Percentiles rank a stretch among this genome's conserved stretches.
Conservation (phyloP, 2,329 filamentous ascomycete genomes). For the Incumbomyces lentus region DNA sequence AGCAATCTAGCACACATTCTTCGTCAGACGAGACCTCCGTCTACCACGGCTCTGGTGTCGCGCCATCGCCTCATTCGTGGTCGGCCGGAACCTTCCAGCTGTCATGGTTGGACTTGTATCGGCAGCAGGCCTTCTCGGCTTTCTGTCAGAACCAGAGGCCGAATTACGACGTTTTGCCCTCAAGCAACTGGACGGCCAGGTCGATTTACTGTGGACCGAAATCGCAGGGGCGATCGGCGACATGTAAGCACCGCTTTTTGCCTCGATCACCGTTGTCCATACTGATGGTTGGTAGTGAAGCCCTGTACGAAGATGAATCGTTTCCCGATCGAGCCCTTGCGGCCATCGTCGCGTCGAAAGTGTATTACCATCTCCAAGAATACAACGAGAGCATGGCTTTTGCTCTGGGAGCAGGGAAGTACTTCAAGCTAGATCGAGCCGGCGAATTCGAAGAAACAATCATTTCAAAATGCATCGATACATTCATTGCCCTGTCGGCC, state of each 20-base stretch:
- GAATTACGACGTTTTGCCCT: conserved; percentile 92
- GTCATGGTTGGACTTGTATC: conserved; percentile 86
- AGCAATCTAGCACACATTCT: no score
- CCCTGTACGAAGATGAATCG: conserved; percentile 88
- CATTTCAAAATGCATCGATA: conserved; percentile 95
- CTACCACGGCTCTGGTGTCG: no score
- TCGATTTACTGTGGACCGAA: conserved; percentile 95
- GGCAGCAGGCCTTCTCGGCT: conserved; percentile 87
- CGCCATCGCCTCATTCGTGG: no score
- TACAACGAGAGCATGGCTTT: conserved; percentile 99
- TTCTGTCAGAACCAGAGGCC: conserved; percentile 86
- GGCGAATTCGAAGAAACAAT: conserved; percentile 99
- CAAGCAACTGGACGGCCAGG: conserved; percentile 89
- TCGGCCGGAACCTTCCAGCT: no score
- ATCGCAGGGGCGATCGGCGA: conserved; percentile 84
- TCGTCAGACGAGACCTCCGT: no score
- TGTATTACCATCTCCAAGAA: conserved; percentile 97
- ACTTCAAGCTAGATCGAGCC: conserved; percentile 83
- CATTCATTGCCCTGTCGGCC: conserved; percentile 76
- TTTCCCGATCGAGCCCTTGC: conserved; percentile 92
- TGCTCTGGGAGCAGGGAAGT: conserved; percentile 83
- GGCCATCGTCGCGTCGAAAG: conserved; percentile 88
- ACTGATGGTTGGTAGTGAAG: conserved; percentile 54
- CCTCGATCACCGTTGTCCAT: conserved; percentile 12
- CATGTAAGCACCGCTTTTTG: conserved; percentile 57